Evolutionary conservation across 371 early-diverging fungal genomes (phyloP), one percentile per base, ranked within the genome.

Genomic region (Mortierella sp.): DNA sequence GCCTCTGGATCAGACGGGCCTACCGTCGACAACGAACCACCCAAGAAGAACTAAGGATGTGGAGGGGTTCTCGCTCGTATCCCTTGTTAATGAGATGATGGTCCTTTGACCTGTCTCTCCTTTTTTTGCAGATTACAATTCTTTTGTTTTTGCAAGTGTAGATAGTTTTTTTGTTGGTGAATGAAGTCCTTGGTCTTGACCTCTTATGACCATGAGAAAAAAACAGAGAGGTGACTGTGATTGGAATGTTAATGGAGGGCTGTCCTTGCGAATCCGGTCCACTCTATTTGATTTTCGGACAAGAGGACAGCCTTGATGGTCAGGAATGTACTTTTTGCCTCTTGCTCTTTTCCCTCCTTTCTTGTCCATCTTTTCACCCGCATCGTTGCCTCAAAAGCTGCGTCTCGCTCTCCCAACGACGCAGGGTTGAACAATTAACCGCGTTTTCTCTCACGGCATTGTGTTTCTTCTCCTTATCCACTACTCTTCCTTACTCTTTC

Each of bases 11-110:
- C 81, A 5, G 79, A 76, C 54, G 86, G 86, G 21, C 81, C 86
- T n/a, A 86, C 86, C 0, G 86, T 86, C 24, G 86, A 86, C 64
- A 86, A 86, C 61, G 76, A 81, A 48, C 79, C 82, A 50, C 86
- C 86, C 59, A 86, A 86, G 82, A 86, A 86, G 76, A 54, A 85
- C 43, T 84, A 86, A 85, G 76, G 0, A 0, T 5, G 69, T 51
- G 50, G 54, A 71, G 31, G 48, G 1, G 37, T 8, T 11, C n/a
- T 3, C 44, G 55, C 21, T 16, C 11, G n/a, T 34, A 14, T 21
- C 48, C 28, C 10, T 9, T 59, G 2, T 57, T 26, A 0, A 57
- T 28, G 59, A 57, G 28, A 28, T 28, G 16, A 21, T 13, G 59
- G 67, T 5, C 40, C 37, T 10, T 21, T 69, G 14, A 37, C 51